phyloP scores from a whole-genome alignment of 352 stramenopile genomes.

The Globisporangium carolinianum region DNA sequence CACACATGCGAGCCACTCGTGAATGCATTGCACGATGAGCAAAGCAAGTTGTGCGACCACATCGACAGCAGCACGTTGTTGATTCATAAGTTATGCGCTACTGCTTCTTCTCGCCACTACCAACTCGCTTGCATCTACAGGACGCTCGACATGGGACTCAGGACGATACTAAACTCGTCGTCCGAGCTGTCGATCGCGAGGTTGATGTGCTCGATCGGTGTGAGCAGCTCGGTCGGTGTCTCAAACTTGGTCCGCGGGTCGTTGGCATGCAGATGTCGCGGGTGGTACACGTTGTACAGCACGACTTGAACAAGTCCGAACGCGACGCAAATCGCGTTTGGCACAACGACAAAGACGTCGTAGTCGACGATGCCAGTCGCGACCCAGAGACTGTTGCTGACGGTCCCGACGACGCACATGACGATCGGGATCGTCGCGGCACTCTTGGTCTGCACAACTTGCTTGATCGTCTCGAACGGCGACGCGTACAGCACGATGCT shows the following conservation, averaged over 20 bases:
- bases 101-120: no score
- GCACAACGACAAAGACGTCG: slow-evolving; percentile 39
- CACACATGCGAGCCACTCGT: no score
- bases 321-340: slow-evolving; percentile 24
- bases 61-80: no score
- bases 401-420: slow-evolving; percentile 32
- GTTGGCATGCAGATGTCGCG: not conserved
- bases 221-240: not conserved
- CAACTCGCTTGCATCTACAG: not conserved
- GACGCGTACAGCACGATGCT: slow-evolving; percentile 23
- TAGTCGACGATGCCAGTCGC: slow-evolving; percentile 35
- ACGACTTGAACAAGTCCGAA: slow-evolving; percentile 32
- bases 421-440: slow-evolving; percentile 35
- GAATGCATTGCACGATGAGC: no score
- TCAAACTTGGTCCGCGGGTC: not conserved
- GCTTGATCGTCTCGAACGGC: slow-evolving; percentile 22
- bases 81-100: no score
- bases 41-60: no score
- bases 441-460: slow-evolving; percentile 23
- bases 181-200: not conserved
- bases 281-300: slow-evolving; percentile 37
- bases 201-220: not conserved
- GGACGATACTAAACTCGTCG: not conserved
- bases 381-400: slow-evolving; percentile 53
- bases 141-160: not conserved